Evolutionary conservation across 805 yeast species (phyloP).

Genomic region (Candida coquimbonensis): DNA sequence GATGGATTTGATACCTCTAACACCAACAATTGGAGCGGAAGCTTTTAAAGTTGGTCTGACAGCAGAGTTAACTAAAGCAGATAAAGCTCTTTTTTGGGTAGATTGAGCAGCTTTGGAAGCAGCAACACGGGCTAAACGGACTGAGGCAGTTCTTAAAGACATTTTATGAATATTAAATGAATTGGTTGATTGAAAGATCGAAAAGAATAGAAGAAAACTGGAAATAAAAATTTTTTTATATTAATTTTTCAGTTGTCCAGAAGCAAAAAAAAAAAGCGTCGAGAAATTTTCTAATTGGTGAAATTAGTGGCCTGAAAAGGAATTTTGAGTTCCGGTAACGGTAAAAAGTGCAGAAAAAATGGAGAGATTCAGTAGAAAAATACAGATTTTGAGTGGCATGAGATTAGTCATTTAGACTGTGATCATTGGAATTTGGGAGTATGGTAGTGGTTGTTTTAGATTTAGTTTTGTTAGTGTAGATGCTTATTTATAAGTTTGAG

Average conservation of each 20-base stretch:
- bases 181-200: no score
- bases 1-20: constrained; percentile 93
- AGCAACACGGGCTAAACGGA: constrained; percentile 43
- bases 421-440: neutral
- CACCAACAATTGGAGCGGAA: constrained; percentile 43
- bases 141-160: constrained; percentile 40
- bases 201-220: neutral
- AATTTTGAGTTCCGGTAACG: neutral
- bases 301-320: neutral
- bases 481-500: no score
- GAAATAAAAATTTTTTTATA: neutral
- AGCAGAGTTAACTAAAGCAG: constrained; percentile 42
- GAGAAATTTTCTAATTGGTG: neutral
- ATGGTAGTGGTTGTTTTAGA: no score
- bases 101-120: constrained; percentile 30
- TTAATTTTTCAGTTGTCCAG: neutral
- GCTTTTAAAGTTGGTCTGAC: constrained; percentile 55
- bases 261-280: neutral
- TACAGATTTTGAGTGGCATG: no score
- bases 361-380: no score
- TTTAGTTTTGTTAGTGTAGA: no score
- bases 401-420: neutral
- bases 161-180: constrained; percentile 11
- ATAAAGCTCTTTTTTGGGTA: constrained; percentile 52
- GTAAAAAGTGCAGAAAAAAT: neutral